Conservation (phyloP, 768 basidiomycete genomes). For the Mycena alexandri region DNA sequence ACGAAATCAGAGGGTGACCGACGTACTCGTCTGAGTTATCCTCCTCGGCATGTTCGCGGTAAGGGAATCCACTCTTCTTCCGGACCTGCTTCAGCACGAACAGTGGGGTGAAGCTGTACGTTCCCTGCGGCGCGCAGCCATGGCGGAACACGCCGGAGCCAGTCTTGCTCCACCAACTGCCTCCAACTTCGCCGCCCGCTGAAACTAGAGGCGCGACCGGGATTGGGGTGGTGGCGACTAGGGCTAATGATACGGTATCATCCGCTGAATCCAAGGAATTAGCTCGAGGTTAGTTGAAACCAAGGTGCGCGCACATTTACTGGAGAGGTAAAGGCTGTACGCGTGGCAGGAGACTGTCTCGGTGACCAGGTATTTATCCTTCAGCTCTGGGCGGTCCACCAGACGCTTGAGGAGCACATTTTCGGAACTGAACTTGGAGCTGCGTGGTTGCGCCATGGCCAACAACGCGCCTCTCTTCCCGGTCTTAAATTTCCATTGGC, state of each 20-base stretch:
- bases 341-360: slow-evolving; percentile 48
- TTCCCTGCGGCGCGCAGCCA: not conserved
- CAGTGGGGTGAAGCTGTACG: slow-evolving; percentile 23
- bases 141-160: slow-evolving; percentile 23
- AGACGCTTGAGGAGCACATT: slow-evolving; percentile 43
- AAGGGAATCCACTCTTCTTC: not conserved
- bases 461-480: slow-evolving; percentile 49
- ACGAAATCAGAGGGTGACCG: no score
- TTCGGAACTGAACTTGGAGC: slow-evolving; percentile 24
- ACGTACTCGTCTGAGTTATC: slow-evolving; percentile 17
- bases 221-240: slow-evolving; percentile 5
- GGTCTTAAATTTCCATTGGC: slow-evolving; percentile 49
- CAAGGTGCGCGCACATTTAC: slow-evolving; percentile 23
- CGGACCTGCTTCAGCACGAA: slow-evolving; percentile 8
- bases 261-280: not conserved
- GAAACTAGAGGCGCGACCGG: slow-evolving; percentile 8
- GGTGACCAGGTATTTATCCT: slow-evolving; percentile 50
- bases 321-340: slow-evolving; percentile 44
- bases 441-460: slow-evolving; percentile 49
- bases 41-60: not conserved
- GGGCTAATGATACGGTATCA: slow-evolving; percentile 14
- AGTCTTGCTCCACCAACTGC: slow-evolving; percentile 11
- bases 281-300: not conserved
- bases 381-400: slow-evolving; percentile 41
- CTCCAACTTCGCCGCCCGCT: slow-evolving; percentile 15